Evolutionary conservation across 2,329 filamentous ascomycete genomes (phyloP).

Genomic region (Paraconiothyrium brasiliense): DNA sequence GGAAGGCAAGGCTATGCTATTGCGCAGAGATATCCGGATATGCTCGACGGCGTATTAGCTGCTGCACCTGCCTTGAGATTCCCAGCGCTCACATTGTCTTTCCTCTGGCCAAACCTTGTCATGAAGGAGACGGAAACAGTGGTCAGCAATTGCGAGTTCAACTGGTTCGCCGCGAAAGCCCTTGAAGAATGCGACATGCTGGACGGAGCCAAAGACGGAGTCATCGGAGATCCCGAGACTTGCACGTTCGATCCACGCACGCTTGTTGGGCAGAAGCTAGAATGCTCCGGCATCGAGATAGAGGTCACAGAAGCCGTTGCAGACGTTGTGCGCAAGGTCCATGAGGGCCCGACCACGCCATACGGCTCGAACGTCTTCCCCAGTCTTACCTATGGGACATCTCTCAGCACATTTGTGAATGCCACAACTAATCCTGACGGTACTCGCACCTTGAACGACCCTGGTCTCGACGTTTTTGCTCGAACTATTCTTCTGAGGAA

Average conservation of each 20-base stretch:
- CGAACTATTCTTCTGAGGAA: conserved; percentile 9
- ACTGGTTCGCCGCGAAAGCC: conserved; percentile 27
- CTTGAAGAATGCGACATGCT: conserved; percentile 34
- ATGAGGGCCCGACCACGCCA: conserved; percentile 1
- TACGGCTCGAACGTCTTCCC: not conserved
- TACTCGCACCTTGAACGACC: conserved; percentile 15
- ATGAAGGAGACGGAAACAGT: conserved; percentile 30
- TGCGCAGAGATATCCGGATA: conserved; percentile 43
- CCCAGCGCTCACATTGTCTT: conserved; percentile 19
- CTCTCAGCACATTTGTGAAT: conserved; percentile 3
- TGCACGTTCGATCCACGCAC: conserved; percentile 35
- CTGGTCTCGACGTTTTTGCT: conserved; percentile 5
- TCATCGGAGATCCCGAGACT: conserved; percentile 30
- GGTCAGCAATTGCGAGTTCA: conserved; percentile 34
- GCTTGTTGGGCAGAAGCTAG: conserved; percentile 15
- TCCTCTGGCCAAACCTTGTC: conserved; percentile 30
- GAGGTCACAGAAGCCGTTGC: not conserved
- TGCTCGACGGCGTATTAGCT: conserved; percentile 43
- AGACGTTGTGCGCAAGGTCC: not conserved
- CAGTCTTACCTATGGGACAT: conserved; percentile 2
- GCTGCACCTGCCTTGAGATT: conserved; percentile 38
- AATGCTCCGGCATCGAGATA: conserved; percentile 12
- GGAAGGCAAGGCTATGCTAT: conserved; percentile 44
- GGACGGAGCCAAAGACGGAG: conserved; percentile 36
- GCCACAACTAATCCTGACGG: not conserved